Conservation (phyloP, 345 rosid species). For the Eucalyptus pauciflora region DNA sequence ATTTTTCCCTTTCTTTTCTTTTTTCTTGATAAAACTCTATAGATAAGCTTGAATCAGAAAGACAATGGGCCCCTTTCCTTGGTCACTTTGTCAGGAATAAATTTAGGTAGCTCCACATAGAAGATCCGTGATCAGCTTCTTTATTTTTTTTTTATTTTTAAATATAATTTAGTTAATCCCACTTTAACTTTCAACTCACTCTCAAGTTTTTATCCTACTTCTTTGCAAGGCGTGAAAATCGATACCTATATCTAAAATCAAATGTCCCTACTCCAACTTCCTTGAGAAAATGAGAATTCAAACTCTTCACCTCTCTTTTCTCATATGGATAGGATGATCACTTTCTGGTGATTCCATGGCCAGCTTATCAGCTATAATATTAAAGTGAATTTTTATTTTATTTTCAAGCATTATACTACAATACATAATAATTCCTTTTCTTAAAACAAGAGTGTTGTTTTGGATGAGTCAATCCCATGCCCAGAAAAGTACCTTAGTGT, state of each 20-base stretch:
- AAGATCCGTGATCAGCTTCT: background rate
- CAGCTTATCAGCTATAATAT: background rate
- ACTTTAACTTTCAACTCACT: no score
- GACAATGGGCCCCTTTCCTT: background rate
- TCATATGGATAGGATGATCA: no score
- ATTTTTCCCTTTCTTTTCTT: background rate
- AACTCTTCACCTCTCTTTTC: fast-evolving
- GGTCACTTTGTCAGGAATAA: background rate
- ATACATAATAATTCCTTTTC: background rate
- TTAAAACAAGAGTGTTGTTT: background rate
- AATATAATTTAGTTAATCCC: no score
- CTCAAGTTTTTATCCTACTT: no score
- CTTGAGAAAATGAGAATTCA: no score
- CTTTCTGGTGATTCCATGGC: background rate
- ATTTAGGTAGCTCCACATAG: background rate
- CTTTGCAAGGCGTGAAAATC: no score
- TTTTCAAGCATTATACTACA: background rate
- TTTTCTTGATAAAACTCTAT: background rate
- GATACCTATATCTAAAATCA: no score
- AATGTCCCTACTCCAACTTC: fast-evolving
- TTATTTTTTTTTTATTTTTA: no score
- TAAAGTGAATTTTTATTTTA: background rate
- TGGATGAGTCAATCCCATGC: background rate
- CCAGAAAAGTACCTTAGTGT: background rate
- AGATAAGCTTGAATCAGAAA: background rate